A percentile compares a stretch with the other conserved stretches of the same genome.
These are phyloP conservation scores for Acanthamoeba triangularis DNA, from an alignment of 208 protist species.

Conservation along the genomic window DNA sequence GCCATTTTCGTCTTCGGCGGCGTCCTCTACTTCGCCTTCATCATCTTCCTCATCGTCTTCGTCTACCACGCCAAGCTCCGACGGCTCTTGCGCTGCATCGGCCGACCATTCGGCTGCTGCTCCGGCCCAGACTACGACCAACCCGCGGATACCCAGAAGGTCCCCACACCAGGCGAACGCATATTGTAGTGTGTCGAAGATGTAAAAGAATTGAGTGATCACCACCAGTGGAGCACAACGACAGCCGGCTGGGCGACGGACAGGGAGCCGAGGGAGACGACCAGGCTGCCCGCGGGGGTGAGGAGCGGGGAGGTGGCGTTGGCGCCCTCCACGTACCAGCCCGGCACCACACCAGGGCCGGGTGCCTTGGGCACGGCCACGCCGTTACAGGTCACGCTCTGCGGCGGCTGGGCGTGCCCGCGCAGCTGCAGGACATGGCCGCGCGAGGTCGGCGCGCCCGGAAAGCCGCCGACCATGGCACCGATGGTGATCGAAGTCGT, in stretches of 20 bases:
- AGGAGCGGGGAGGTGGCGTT: not conserved
- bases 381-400: slow-evolving; percentile 11
- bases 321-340: not conserved
- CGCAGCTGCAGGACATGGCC: not conserved
- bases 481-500: not conserved
- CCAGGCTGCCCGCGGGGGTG: not conserved
- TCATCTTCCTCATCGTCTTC: slow-evolving; percentile 40
- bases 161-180: too few species aligned
- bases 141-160: too few species aligned
- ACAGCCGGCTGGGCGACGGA: not conserved
- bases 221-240: not conserved
- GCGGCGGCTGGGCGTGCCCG: not conserved
- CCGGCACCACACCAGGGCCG: not conserved
- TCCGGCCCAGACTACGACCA: not conserved
- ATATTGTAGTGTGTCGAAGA: too few species aligned
- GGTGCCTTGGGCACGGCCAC: not conserved
- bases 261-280: not conserved
- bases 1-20: not conserved
- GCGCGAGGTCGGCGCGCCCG: not conserved
- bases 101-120: not conserved
- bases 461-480: not conserved
- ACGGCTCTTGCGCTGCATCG: not conserved
- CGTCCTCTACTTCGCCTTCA: not conserved
- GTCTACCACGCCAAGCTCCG: not conserved
- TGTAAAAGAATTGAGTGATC: too few species aligned